phyloP scores from a whole-genome alignment of 1,139 yeast species.

The Ashbya aceris region DNA sequence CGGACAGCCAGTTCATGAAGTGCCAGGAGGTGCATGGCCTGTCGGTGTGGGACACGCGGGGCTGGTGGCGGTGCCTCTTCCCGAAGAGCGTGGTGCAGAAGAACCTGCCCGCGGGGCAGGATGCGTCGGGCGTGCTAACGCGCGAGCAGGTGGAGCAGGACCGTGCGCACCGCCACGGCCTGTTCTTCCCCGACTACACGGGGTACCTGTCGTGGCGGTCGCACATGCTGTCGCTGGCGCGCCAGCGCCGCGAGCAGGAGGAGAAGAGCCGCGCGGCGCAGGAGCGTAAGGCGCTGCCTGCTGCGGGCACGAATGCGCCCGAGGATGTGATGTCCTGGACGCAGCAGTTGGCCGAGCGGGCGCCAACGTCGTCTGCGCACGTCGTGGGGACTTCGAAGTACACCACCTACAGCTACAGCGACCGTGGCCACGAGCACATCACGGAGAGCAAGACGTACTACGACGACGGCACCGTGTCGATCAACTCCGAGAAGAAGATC shows the following conservation, averaged over 20 bases:
- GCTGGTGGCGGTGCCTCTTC: slow-evolving; percentile 83
- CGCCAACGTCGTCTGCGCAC: slow-evolving; percentile 1
- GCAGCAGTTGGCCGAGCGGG: slow-evolving; percentile 2
- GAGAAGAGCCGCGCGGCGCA: slow-evolving; percentile 23
- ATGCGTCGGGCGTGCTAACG: slow-evolving; percentile 33
- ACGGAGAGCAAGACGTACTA: slow-evolving; percentile 46
- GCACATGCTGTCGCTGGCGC: slow-evolving; percentile 39
- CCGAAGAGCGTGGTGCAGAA: slow-evolving; percentile 44
- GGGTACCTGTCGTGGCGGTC: slow-evolving; percentile 59
- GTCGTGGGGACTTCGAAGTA: slow-evolving; percentile 45
- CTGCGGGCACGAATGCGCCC: slow-evolving; percentile 26
- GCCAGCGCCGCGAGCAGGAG: slow-evolving; percentile 24
- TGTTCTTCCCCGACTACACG: slow-evolving; percentile 53
- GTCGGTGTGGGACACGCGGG: slow-evolving; percentile 69
- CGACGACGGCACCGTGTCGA: slow-evolving; percentile 55
- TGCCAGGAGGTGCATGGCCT: slow-evolving; percentile 59
- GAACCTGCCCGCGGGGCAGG: slow-evolving; percentile 19
- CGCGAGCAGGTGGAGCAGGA: slow-evolving; percentile 43
- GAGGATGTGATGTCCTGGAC: slow-evolving; percentile 23
- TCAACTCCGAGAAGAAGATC: slow-evolving; percentile 33
- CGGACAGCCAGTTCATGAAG: slow-evolving; percentile 46
- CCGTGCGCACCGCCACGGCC: slow-evolving; percentile 31
- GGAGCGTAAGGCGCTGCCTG: slow-evolving; percentile 9
- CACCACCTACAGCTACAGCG: slow-evolving; percentile 39
- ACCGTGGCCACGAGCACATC: slow-evolving; percentile 48